Evolutionary conservation across 805 yeast genomes (phyloP).

Genomic region (Yarrowia alimentaria): DNA sequence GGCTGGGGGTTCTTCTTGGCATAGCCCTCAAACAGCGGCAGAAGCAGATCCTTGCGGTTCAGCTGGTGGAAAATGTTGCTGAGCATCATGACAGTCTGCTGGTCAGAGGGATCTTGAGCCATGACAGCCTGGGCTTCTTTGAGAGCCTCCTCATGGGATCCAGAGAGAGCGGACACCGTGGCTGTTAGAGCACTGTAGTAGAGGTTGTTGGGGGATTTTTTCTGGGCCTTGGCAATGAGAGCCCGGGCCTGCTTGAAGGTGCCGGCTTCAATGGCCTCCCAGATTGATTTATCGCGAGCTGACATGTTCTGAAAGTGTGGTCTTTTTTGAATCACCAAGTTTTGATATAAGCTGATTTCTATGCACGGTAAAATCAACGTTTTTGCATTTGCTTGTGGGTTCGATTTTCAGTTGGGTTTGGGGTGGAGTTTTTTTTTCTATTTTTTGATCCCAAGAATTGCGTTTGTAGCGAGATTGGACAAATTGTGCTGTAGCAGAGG

Average conservation of each 20-base stretch:
- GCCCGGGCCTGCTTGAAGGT: conserved; percentile 54
- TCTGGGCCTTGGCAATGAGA: conserved; percentile 49
- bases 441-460: no score
- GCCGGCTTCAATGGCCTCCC: conserved; percentile 51
- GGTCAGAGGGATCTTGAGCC: conserved; percentile 13
- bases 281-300: conserved; percentile 39
- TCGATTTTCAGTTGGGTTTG: no score
- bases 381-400: conserved; percentile 8
- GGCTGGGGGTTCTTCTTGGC: conserved; percentile 19
- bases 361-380: neutral
- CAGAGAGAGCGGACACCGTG: conserved; percentile 33
- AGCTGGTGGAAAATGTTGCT: conserved; percentile 15
- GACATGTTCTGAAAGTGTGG: neutral
- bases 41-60: conserved; percentile 5
- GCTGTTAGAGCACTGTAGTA: conserved; percentile 49
- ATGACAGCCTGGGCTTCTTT: conserved; percentile 24
- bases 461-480: no score
- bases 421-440: no score
- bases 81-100: conserved; percentile 15
- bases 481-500: no score
- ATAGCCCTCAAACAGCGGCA: conserved; percentile 19
- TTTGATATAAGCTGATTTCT: neutral
- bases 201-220: conserved; percentile 56
- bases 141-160: conserved; percentile 31
- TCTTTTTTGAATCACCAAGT: no score